A percentile compares a stretch with the other conserved stretches of the same genome.
Evolutionary conservation across 108 stramenopile genomes (phyloP).

Genomic region (Asterionellopsis glacialis): DNA sequence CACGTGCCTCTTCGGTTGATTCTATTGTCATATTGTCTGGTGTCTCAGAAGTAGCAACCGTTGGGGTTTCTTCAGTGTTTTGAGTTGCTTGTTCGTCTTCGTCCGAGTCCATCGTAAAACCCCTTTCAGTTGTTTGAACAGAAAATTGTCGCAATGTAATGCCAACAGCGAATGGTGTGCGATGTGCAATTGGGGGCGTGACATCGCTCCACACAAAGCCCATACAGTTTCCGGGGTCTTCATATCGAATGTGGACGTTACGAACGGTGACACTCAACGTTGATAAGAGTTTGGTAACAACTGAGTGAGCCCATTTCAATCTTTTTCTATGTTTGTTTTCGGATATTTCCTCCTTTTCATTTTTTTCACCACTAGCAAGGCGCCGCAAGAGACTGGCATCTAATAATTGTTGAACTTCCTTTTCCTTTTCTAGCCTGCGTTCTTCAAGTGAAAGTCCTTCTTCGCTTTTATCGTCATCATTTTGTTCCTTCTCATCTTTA

Average conservation of each 20-base stretch:
- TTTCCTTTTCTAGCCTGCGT: constrained; percentile 4
- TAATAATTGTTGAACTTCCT: constrained; percentile 18
- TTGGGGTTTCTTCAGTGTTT: constrained; percentile 13
- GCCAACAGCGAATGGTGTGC: constrained; percentile 62
- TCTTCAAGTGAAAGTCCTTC: constrained; percentile 6
- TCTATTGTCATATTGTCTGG: not conserved
- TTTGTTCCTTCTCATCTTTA: constrained; percentile 3
- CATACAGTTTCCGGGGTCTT: constrained; percentile 64
- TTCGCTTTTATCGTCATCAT: not conserved
- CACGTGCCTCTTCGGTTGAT: not conserved
- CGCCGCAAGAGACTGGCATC: constrained; percentile 17
- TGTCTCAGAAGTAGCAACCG: not conserved
- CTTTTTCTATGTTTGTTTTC: constrained; percentile 3
- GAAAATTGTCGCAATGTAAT: constrained; percentile 54
- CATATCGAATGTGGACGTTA: constrained; percentile 75
- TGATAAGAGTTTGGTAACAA: constrained; percentile 35
- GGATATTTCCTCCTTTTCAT: constrained; percentile 2
- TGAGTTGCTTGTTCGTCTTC: constrained; percentile 1
- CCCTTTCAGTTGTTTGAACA: constrained; percentile 27
- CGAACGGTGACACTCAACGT: constrained; percentile 53
- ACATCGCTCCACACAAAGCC: constrained; percentile 42
- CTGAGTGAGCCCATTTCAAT: constrained; percentile 32
- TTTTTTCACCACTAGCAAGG: not conserved
- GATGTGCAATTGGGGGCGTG: constrained; percentile 4
- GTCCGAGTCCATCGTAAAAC: not conserved